These are phyloP conservation scores for Leptographium procerum DNA, from an alignment of 2,329 filamentous ascomycete species.

Conservation along the genomic window DNA sequence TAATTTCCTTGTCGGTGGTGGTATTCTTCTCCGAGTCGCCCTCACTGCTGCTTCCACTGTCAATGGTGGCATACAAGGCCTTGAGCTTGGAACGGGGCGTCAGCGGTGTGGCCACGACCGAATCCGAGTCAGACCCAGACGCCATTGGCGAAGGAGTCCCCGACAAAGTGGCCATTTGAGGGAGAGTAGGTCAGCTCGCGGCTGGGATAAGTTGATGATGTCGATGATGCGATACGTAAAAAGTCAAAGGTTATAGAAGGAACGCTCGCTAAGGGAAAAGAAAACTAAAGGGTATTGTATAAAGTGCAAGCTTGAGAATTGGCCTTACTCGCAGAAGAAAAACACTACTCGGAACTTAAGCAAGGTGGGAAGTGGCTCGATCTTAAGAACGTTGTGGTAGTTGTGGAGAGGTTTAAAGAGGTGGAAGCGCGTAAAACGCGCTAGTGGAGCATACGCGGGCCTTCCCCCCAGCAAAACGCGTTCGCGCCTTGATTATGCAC, in stretches of 20 bases:
- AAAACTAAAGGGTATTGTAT: not conserved
- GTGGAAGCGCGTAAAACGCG: not conserved
- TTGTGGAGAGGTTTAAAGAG: not conserved
- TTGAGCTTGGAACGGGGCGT: conserved; percentile 44
- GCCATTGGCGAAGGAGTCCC: conserved; percentile 20
- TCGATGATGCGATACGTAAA: not conserved
- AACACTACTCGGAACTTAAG: not conserved
- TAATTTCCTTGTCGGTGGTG: not conserved
- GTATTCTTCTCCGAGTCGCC: conserved; percentile 2
- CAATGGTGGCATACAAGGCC: conserved; percentile 25
- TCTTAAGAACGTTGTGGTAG: not conserved
- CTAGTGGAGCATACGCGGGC: not conserved
- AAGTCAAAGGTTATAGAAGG: not conserved
- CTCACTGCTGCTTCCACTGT: conserved; percentile 8
- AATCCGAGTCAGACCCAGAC: conserved; percentile 30
- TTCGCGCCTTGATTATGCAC: not conserved
- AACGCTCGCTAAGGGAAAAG: not conserved
- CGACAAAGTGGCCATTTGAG: conserved; percentile 9
- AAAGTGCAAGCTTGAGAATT: not conserved
- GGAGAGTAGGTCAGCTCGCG: not conserved
- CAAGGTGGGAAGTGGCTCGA: not conserved
- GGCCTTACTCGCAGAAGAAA: not conserved
- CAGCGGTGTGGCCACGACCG: conserved; percentile 32
- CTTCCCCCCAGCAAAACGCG: not conserved
- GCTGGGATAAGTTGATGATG: not conserved